These are phyloP conservation scores for Glarea lozoyensis DNA, from an alignment of 495 filamentous ascomycete genomes.

Conservation along the genomic window DNA sequence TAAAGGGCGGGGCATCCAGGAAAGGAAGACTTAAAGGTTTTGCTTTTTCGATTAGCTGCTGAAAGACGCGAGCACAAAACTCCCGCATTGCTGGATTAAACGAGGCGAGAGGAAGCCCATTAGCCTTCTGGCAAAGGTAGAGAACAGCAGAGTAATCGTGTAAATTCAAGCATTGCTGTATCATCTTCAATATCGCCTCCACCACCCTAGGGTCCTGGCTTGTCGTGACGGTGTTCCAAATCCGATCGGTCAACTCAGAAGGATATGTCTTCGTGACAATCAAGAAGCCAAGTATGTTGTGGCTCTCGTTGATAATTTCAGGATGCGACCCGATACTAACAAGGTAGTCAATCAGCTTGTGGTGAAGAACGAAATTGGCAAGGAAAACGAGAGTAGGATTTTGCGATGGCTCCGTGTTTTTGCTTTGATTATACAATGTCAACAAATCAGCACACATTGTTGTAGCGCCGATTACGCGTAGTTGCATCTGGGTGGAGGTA, in stretches of 20 bases:
- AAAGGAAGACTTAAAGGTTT: background rate
- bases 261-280: conserved; percentile 72
- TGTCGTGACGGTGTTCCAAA: conserved; percentile 77
- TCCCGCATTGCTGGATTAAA: conserved; percentile 44
- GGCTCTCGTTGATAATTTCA: conserved; percentile 71
- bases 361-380: conserved; percentile 52
- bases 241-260: conserved; percentile 59
- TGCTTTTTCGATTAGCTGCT: conserved; percentile 8
- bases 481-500: conserved; percentile 78
- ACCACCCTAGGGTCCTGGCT: conserved; percentile 81
- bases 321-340: conserved; percentile 88
- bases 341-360: conserved; percentile 72
- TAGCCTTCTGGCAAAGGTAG: conserved; percentile 68
- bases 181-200: conserved; percentile 69
- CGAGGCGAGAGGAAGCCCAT: conserved; percentile 54
- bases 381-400: conserved; percentile 55
- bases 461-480: conserved; percentile 65
- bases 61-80: conserved; percentile 35
- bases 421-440: conserved; percentile 43
- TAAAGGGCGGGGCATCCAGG: conserved; percentile 36
- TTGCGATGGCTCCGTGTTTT: conserved; percentile 26
- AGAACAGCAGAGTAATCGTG: conserved; percentile 46
- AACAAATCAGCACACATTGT: conserved; percentile 67
- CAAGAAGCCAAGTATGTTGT: conserved; percentile 81
- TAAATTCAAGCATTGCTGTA: conserved; percentile 53